Conservation (phyloP, 1,139 yeast genomes). For the Kodamaea derodonti region DNA sequence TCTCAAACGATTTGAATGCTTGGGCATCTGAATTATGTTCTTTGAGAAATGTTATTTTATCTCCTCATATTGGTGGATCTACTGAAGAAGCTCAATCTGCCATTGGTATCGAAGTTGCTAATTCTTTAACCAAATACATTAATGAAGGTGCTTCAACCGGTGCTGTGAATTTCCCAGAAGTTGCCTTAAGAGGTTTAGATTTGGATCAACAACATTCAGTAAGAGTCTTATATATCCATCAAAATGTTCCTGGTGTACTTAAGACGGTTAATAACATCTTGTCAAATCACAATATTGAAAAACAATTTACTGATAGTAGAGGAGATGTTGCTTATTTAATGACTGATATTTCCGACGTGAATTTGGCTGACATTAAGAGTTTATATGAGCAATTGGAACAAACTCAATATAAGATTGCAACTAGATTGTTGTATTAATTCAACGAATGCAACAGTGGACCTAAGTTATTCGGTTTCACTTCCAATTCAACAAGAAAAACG, state of each 20-base stretch:
- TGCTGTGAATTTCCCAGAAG: slow-evolving; percentile 99
- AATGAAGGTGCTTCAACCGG: slow-evolving; percentile 96
- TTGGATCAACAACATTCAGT: slow-evolving; percentile 85
- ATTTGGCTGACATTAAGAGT: slow-evolving; percentile 74
- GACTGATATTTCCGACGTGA: slow-evolving; percentile 94
- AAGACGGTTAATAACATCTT: slow-evolving; percentile 95
- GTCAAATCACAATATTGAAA: slow-evolving; percentile 93
- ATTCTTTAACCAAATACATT: slow-evolving; percentile 82
- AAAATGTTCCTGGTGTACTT: slow-evolving; percentile 98
- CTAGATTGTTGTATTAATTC: slow-evolving; percentile 79
- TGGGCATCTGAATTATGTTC: slow-evolving; percentile 85
- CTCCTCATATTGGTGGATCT: slow-evolving; percentile 99
- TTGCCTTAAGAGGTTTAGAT: slow-evolving; percentile 81
- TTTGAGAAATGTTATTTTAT: slow-evolving; percentile 82
- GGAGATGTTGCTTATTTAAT: slow-evolving; percentile 96
- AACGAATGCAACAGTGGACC: too few relatives aligned
- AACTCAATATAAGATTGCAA: slow-evolving; percentile 87
- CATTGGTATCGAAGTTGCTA: slow-evolving; percentile 92
- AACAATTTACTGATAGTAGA: slow-evolving; percentile 93
- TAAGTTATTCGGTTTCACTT: too few relatives aligned
- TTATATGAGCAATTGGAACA: slow-evolving; percentile 83
- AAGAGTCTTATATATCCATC: slow-evolving; percentile 93
- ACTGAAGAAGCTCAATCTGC: slow-evolving; percentile 99
- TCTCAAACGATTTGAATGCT: slow-evolving; percentile 64
- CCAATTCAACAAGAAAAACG: too few relatives aligned